A percentile compares a stretch with the other conserved stretches of the same genome.
Evolutionary conservation across 768 basidiomycete genomes (phyloP).

Genomic region (Porphyrellus cyaneotinctus): DNA sequence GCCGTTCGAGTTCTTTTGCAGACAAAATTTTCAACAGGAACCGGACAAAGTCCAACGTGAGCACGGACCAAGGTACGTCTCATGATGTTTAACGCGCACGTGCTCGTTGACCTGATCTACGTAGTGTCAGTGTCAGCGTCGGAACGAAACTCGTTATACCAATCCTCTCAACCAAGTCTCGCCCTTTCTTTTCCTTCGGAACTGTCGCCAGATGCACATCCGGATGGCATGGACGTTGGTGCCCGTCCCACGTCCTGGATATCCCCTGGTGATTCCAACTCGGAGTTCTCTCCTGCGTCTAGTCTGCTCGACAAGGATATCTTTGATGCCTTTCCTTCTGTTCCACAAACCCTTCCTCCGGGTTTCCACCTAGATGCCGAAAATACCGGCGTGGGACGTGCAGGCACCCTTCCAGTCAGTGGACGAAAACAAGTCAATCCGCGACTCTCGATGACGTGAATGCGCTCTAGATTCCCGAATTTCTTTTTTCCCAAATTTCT

Average conservation of each 20-base stretch:
- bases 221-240: conserved; percentile 11
- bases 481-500: neutral
- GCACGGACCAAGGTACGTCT: conserved; percentile 43
- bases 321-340: conserved; percentile 71
- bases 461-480: conserved; percentile 6
- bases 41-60: conserved; percentile 51
- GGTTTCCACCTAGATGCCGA: conserved; percentile 20
- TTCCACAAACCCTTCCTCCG: conserved; percentile 49
- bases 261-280: conserved; percentile 40
- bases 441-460: conserved; percentile 25
- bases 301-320: conserved; percentile 51
- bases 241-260: conserved; percentile 44
- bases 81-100: neutral
- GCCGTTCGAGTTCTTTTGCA: conserved; percentile 56
- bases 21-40: conserved; percentile 55
- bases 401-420: conserved; percentile 27
- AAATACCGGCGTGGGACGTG: conserved; percentile 10
- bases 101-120: neutral
- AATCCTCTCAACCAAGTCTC: conserved; percentile 23
- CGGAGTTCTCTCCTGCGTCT: conserved; percentile 37
- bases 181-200: conserved; percentile 21
- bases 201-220: conserved; percentile 12
- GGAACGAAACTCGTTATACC: conserved; percentile 29
- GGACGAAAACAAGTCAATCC: conserved; percentile 24
- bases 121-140: conserved; percentile 1